A percentile compares a stretch with the other conserved stretches of the same genome.
Evolutionary conservation across 176 grass and related monocot species (phyloP).

Genomic region (Carex myosuroides): DNA sequence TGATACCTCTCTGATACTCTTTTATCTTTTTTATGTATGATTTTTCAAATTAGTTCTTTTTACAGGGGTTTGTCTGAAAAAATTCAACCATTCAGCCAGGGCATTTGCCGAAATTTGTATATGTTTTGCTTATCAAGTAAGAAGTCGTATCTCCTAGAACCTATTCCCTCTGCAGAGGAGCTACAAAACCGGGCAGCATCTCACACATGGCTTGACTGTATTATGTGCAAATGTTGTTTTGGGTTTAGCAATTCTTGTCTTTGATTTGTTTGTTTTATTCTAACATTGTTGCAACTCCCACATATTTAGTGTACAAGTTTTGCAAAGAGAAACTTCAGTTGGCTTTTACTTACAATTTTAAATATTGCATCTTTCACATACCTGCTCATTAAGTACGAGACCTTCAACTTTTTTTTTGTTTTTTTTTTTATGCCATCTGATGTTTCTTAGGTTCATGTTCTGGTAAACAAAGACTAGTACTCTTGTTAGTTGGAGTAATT

Average conservation of each 20-base stretch:
- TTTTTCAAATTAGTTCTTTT: constrained; percentile 11
- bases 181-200: constrained; percentile 61
- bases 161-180: constrained; percentile 57
- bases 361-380: not conserved
- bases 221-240: constrained; percentile 67
- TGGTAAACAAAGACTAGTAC: not conserved
- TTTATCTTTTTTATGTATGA: not conserved
- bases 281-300: not conserved
- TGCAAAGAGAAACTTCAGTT: not conserved
- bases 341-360: not conserved
- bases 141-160: constrained; percentile 51
- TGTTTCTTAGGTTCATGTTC: not conserved
- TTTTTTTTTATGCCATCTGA: not conserved
- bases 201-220: constrained; percentile 63
- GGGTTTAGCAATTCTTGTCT: not conserved
- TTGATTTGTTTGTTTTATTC: not conserved
- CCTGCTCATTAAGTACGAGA: not conserved
- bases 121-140: constrained; percentile 53
- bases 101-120: constrained; percentile 66
- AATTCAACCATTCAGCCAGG: constrained; percentile 84
- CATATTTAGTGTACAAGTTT: not conserved
- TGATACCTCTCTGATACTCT: not conserved
- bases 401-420: not conserved
- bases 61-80: constrained; percentile 68
- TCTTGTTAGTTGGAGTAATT: not conserved